Percentiles rank a stretch among this genome's conserved stretches.
These are phyloP conservation scores for Salix arbutifolia DNA, from an alignment of 345 rosid species.

Conservation along the genomic window DNA sequence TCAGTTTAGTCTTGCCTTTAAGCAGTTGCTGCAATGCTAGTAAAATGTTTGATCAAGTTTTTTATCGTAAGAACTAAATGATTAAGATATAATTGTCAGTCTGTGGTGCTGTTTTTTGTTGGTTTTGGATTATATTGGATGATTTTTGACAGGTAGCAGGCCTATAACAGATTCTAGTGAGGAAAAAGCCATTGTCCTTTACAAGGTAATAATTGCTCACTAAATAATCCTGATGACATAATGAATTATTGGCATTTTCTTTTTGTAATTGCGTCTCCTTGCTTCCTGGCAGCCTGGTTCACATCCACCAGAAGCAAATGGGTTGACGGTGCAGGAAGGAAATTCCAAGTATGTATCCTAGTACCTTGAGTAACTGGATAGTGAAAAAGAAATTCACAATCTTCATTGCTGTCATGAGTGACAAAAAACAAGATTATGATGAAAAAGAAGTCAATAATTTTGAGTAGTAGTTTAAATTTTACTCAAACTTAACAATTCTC, in stretches of 20 bases:
- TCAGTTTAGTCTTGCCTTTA: background rate
- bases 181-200: conserved; percentile 90
- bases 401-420: background rate
- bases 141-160: conserved; percentile 48
- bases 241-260: conserved; percentile 1
- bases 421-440: background rate
- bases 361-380: background rate
- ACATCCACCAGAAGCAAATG: conserved; percentile 52
- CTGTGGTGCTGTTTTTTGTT: conserved; percentile 5
- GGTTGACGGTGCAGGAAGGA: conserved; percentile 42
- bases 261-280: conserved; percentile 18
- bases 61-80: conserved; percentile 8
- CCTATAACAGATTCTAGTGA: conserved; percentile 42
- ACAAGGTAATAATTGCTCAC: conserved; percentile 49
- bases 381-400: background rate
- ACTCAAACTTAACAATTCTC: background rate
- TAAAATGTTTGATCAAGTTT: background rate
- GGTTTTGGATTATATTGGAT: conserved; percentile 14
- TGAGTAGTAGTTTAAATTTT: background rate
- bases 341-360: conserved; percentile 63
- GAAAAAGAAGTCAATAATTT: background rate
- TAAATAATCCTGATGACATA: conserved; percentile 5
- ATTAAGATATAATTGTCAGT: background rate
- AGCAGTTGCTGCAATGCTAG: background rate
- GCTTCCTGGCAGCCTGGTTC: conserved; percentile 60